Evolutionary conservation across 176 grass and related monocot genomes (phyloP).

Genomic region (Bonia amplexicaulis): DNA sequence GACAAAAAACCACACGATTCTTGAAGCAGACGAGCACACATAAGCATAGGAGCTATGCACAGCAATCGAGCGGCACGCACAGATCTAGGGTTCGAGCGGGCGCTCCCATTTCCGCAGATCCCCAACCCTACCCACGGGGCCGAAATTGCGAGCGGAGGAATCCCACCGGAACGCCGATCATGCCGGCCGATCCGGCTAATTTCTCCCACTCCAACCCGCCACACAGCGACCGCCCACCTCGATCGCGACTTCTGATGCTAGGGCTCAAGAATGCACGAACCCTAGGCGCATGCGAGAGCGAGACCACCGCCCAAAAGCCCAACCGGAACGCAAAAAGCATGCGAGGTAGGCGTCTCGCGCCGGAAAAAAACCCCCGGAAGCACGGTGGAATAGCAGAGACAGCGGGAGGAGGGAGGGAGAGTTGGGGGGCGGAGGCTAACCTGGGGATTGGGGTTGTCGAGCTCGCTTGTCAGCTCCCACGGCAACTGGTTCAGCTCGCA

Average conservation of each 20-base stretch:
- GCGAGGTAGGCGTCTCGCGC: not conserved
- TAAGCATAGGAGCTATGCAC: not conserved
- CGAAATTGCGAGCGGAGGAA: not conserved
- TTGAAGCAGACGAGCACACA: not conserved
- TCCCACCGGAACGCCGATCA: not conserved
- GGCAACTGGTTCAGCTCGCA: not conserved
- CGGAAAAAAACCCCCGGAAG: not conserved
- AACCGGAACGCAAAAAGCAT: not conserved
- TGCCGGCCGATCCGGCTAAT: not conserved
- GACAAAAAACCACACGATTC: not conserved
- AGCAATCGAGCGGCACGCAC: not conserved
- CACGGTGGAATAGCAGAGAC: not conserved
- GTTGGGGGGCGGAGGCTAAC: not conserved
- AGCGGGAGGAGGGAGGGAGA: no score
- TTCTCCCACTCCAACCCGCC: not conserved
- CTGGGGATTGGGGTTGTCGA: not conserved
- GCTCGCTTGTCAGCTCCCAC: not conserved
- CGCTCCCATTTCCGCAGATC: not conserved
- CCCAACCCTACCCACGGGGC: not conserved
- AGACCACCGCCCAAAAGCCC: not conserved
- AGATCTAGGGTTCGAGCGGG: not conserved
- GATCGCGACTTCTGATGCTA: not conserved
- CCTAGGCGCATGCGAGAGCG: not conserved
- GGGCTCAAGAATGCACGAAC: not conserved
- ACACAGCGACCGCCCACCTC: no score